phyloP scores from a whole-genome alignment of 805 yeast genomes.

The Metschnikowia reukaufii region DNA sequence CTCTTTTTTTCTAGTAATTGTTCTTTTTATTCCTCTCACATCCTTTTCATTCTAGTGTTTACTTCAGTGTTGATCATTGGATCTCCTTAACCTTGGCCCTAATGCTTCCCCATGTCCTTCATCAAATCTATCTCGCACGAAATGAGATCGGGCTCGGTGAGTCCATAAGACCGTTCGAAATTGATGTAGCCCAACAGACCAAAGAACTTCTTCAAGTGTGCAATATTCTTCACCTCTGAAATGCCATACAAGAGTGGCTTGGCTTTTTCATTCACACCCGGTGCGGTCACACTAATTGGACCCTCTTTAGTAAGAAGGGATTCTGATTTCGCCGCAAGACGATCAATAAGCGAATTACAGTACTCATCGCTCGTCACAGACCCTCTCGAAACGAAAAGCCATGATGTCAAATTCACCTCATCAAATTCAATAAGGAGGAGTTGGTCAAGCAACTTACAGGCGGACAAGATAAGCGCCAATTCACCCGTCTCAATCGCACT shows the following conservation, averaged over 20 bases:
- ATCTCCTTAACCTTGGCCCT: too few relatives aligned
- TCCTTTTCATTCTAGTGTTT: too few relatives aligned
- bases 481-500: constrained; percentile 36
- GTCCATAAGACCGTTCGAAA: constrained; percentile 64
- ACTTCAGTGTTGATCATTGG: too few relatives aligned
- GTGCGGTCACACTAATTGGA: constrained; percentile 39
- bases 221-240: constrained; percentile 37
- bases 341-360: constrained; percentile 48
- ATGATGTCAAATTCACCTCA: constrained; percentile 73
- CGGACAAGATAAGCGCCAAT: constrained; percentile 48
- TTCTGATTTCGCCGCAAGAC: constrained; percentile 37
- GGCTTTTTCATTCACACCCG: constrained; percentile 24
- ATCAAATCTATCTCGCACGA: constrained; percentile 57
- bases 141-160: constrained; percentile 29
- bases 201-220: constrained; percentile 61
- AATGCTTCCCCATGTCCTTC: constrained; percentile 46
- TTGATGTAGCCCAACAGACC: constrained; percentile 61
- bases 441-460: constrained; percentile 78
- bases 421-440: constrained; percentile 67
- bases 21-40: too few relatives aligned
- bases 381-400: constrained; percentile 80
- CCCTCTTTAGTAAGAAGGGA: constrained; percentile 32
- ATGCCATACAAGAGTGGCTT: constrained; percentile 50
- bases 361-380: constrained; percentile 37
- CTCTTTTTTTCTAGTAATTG: too few relatives aligned